Base-by-base conservation (phyloP, 2,329 filamentous ascomycete genomes). In the Fusarium sp. region DNA sequence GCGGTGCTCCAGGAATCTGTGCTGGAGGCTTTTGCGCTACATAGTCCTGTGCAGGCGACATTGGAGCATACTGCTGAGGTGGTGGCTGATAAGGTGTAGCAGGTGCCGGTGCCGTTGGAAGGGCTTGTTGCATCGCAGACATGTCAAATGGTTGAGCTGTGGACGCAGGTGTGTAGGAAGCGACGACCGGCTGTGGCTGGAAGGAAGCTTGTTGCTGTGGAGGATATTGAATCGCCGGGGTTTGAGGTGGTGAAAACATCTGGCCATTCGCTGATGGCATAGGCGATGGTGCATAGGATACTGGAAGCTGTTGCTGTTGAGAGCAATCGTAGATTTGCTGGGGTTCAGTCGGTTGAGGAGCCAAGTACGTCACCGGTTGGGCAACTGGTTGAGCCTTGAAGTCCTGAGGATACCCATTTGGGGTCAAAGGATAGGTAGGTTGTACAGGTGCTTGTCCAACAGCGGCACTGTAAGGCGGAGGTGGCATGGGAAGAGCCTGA, bases 391-490 rank as follows among this genome's bases (percentile, higher is more conserved):
- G 34, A 12, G 34, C 4, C 6, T 73, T 73, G 13, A 58, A 58
- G 20, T 73, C 70, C 1, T 54, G 51, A 7, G 52, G 49, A 24
- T 69, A 69, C 0, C 32, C 53, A 22, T 54, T 67, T 2, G 56
- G 42, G 2, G 18, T 58, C 7, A 12, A 7, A 2, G 2, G 30
- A 20, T 71, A 73, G 7, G 16, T 1, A 2, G 25, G 29, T 10
- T 46, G 55, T 7, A 3, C 37, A 4, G 51, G 37, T 1, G 29
- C 6, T 12, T 71, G 63, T 13, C 29, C 42, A 13, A 53, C 32
- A 18, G 56, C 65, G 9, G 41, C 44, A 12, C 30, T 71, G 0
- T 74, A 74, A 0, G 72, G 65, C 0, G 72, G 72, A 7, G 72
- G 72, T 4, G 71, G 67, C 2, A 60, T 47, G 4, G 46, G 53